These are phyloP conservation scores for Vinca major DNA, from an alignment of 305 asterid genomes.

Conservation along the genomic window DNA sequence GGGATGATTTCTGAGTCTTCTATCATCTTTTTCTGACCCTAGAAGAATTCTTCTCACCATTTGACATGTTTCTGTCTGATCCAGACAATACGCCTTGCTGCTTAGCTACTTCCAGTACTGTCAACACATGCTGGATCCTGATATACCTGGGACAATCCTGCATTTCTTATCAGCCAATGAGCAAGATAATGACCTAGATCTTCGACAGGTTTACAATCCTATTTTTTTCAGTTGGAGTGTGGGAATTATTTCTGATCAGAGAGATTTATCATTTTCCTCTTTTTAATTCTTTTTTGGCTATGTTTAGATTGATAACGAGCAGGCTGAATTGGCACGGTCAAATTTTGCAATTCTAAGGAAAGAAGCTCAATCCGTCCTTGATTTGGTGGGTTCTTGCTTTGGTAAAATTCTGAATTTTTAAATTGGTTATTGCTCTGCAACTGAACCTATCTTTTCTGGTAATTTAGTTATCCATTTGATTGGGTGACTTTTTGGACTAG, in stretches of 20 bases:
- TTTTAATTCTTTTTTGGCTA: neutral
- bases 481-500: neutral
- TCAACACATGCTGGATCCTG: conserved; percentile 85
- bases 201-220: conserved; percentile 58
- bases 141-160: conserved; percentile 59
- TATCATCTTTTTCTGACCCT: conserved; percentile 12
- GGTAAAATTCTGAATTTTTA: neutral
- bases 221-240: neutral
- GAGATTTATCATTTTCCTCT: neutral
- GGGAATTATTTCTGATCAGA: neutral
- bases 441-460: neutral
- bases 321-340: conserved; percentile 70
- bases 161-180: conserved; percentile 67
- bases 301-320: conserved; percentile 71
- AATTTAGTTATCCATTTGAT: neutral
- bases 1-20: conserved; percentile 14
- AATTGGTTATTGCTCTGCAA: neutral
- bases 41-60: conserved; percentile 14
- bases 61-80: conserved; percentile 21
- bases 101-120: conserved; percentile 91
- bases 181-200: conserved; percentile 72
- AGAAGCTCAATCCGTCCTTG: conserved; percentile 73
- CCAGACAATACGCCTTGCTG: conserved; percentile 94
- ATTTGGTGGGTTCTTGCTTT: conserved; percentile 57
- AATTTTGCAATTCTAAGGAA: conserved; percentile 71